Evolutionary conservation across 2,329 filamentous ascomycete genomes (phyloP).

Genomic region (Epichloe coenophiala): DNA sequence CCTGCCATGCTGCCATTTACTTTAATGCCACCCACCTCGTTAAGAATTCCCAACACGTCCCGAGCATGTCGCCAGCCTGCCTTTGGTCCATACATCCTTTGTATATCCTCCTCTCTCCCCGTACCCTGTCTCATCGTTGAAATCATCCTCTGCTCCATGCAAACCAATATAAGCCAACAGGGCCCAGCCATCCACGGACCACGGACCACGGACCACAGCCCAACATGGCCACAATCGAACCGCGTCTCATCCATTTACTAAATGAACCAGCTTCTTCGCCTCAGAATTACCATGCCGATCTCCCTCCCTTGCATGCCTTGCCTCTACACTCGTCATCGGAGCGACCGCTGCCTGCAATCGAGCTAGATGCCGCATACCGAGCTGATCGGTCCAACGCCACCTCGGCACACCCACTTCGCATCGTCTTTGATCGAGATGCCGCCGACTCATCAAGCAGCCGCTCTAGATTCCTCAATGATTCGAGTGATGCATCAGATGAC

Average conservation of each 20-base stretch:
- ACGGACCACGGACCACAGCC: constrained; percentile 10
- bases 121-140: background rate
- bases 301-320: constrained; percentile 43
- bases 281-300: constrained; percentile 34
- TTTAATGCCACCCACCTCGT: constrained; percentile 2
- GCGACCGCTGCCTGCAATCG: constrained; percentile 37
- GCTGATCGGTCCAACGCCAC: constrained; percentile 20
- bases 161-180: constrained; percentile 1
- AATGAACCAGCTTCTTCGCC: constrained; percentile 39
- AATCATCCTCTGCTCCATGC: background rate
- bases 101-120: background rate
- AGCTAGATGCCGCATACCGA: constrained; percentile 32
- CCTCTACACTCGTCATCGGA: constrained; percentile 29
- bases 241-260: constrained; percentile 50
- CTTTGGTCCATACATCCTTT: background rate
- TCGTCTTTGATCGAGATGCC: constrained; percentile 25
- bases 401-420: constrained; percentile 23
- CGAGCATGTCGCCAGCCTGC: constrained; percentile 5
- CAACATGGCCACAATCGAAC: constrained; percentile 54
- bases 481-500: constrained; percentile 29
- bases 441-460: constrained; percentile 21
- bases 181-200: constrained; percentile 9
- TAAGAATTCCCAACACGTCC: constrained; percentile 2
- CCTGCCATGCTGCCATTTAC: constrained; percentile 2
- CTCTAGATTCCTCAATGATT: constrained; percentile 33